These are phyloP conservation scores for Penicilliopsis zonata DNA, from an alignment of 495 filamentous ascomycete genomes.

Conservation along the genomic window DNA sequence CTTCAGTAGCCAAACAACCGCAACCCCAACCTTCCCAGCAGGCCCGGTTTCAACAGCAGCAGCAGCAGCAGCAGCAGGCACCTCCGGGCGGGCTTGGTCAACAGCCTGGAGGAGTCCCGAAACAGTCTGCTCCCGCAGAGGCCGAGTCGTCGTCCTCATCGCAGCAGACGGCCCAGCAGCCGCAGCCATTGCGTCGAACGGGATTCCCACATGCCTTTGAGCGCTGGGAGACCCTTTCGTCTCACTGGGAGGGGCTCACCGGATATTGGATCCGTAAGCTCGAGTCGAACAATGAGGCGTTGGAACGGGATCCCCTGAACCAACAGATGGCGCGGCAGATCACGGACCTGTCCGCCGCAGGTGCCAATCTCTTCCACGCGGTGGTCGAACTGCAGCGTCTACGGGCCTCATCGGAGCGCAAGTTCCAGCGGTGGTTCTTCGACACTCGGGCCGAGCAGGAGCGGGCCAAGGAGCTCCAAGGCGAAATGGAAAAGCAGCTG, in stretches of 20 bases:
- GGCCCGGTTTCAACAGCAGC: constrained; percentile 17
- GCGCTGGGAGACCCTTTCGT: constrained; percentile 90
- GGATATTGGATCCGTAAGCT: constrained; percentile 93
- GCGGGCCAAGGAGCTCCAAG: constrained; percentile 70
- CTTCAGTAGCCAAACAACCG: constrained; percentile 9
- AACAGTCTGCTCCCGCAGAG: no score
- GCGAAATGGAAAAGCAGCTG: constrained; percentile 61
- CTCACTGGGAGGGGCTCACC: constrained; percentile 96
- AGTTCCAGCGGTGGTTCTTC: constrained; percentile 98
- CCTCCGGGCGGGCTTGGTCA: no score
- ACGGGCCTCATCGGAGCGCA: constrained; percentile 87
- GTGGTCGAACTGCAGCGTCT: constrained; percentile 95
- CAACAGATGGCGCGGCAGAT: constrained; percentile 88
- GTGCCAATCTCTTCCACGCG: constrained; percentile 94
- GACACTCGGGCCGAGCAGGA: constrained; percentile 86
- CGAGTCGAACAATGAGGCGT: constrained; percentile 76
- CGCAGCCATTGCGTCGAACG: constrained; percentile 24
- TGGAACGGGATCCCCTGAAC: constrained; percentile 68
- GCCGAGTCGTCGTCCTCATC: no score
- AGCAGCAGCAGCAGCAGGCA: no score
- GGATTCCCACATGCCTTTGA: constrained; percentile 95
- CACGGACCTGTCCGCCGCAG: constrained; percentile 87
- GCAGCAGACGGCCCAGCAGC: no score
- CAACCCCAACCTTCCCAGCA: constrained; percentile 11
- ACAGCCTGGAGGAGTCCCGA: no score